Percentiles rank a stretch among this genome's conserved stretches.
These are phyloP conservation scores for Sechiopsis laciniata DNA, from an alignment of 306 rosid genomes.

Conservation along the genomic window DNA sequence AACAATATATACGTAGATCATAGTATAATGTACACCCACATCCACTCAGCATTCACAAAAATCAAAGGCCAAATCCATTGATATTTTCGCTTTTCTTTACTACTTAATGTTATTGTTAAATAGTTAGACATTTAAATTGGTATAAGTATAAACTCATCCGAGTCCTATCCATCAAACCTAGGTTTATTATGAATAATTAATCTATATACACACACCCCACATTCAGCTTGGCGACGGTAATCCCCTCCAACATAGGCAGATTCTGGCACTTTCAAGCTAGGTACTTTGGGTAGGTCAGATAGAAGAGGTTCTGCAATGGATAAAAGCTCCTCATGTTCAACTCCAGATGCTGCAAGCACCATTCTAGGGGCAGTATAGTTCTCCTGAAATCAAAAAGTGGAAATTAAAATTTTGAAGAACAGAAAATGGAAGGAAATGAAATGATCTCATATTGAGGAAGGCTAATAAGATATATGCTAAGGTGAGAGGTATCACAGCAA, in stretches of 20 bases:
- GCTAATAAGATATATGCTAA: neutral
- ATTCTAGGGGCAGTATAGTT: conserved; percentile 91
- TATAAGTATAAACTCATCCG: neutral
- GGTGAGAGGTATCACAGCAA: conserved; percentile 37
- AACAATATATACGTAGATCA: neutral
- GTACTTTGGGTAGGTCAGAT: conserved; percentile 63
- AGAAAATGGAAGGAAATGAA: neutral
- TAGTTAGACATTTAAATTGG: neutral
- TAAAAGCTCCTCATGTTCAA: conserved; percentile 77
- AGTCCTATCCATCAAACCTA: neutral
- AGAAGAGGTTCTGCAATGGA: conserved; percentile 86
- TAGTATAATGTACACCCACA: neutral
- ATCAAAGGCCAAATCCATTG: conserved; percentile 4
- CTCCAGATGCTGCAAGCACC: conserved; percentile 94
- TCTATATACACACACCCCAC: conserved; percentile 43
- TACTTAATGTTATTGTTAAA: neutral
- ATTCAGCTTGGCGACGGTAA: conserved; percentile 72
- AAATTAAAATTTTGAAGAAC: conserved; percentile 1
- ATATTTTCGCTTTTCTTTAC: neutral
- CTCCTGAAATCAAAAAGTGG: conserved; percentile 52
- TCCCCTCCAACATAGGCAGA: conserved; percentile 92
- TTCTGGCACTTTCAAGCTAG: conserved; percentile 49
- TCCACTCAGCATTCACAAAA: neutral
- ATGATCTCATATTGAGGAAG: neutral
- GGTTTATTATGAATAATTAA: neutral